Percentiles rank a stretch among this genome's conserved stretches.
Evolutionary conservation across 2,329 filamentous ascomycete genomes (phyloP).

Genomic region (Epicoccum nigrum): DNA sequence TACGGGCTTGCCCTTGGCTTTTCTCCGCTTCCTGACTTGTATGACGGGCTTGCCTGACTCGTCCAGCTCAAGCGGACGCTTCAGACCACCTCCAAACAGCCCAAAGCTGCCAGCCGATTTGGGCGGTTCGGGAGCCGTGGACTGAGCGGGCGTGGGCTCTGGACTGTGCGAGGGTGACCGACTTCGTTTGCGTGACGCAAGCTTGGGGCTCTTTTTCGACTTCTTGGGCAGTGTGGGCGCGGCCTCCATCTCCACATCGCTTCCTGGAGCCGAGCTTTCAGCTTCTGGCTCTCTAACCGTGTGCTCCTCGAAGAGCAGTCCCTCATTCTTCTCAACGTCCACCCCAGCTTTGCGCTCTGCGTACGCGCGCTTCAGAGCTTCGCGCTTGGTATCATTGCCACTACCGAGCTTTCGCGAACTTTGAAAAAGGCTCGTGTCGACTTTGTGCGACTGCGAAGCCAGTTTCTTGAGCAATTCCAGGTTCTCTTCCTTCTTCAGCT

Average conservation of each 20-base stretch:
- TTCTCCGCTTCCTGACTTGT: conserved; percentile 77
- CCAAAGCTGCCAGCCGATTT: conserved; percentile 18
- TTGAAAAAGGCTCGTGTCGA: conserved; percentile 80
- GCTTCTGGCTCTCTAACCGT: conserved; percentile 29
- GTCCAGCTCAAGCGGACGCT: conserved; percentile 81
- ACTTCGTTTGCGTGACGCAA: conserved; percentile 20
- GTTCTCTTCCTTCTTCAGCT: conserved; percentile 93
- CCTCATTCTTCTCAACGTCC: conserved; percentile 60
- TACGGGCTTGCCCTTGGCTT: conserved; percentile 52
- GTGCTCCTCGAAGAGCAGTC: conserved; percentile 59
- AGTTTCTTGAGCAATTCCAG: conserved; percentile 82
- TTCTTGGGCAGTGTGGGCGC: neutral
- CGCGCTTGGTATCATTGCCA: conserved; percentile 69
- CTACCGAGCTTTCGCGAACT: conserved; percentile 80
- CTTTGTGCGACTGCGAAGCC: conserved; percentile 66
- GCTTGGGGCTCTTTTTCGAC: neutral
- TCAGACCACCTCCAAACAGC: conserved; percentile 76
- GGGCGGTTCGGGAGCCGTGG: conserved; percentile 1
- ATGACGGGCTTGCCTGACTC: conserved; percentile 81
- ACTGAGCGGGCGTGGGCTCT: conserved; percentile 1
- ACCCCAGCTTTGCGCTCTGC: conserved; percentile 69
- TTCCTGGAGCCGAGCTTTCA: conserved; percentile 36
- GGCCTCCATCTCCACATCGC: conserved; percentile 25
- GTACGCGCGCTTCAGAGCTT: conserved; percentile 68
- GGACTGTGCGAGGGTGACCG: conserved; percentile 25